phyloP scores from a whole-genome alignment of 345 rosid species.

The Rhizophora mangle region DNA sequence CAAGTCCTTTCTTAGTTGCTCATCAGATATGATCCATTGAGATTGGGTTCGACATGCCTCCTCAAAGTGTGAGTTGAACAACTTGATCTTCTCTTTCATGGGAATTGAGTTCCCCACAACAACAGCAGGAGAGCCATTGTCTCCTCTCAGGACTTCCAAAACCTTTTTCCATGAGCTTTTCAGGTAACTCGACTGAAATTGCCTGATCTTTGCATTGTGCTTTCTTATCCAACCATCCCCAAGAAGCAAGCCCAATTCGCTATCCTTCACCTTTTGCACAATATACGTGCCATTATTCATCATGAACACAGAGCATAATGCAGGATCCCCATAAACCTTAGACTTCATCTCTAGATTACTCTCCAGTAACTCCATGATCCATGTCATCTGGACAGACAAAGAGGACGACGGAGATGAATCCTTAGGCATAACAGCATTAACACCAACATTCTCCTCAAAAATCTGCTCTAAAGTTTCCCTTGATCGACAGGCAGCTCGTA shows the following conservation, averaged over 20 bases:
- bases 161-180: constrained; percentile 75
- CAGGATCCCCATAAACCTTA: constrained; percentile 65
- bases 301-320: constrained; percentile 62
- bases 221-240: constrained; percentile 88
- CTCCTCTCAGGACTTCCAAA: constrained; percentile 52
- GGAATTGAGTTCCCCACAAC: constrained; percentile 32
- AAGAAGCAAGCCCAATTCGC: constrained; percentile 60
- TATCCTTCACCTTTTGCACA: constrained; percentile 75
- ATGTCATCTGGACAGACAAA: constrained; percentile 63
- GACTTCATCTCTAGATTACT: constrained; percentile 84
- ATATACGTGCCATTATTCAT: constrained; percentile 87
- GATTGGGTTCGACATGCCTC: constrained; percentile 54
- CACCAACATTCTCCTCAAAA: constrained; percentile 50
- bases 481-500: constrained; percentile 78
- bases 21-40: constrained; percentile 57
- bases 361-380: constrained; percentile 94
- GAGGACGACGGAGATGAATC: constrained; percentile 44
- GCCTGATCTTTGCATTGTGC: constrained; percentile 68
- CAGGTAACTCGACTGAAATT: constrained; percentile 51
- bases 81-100: constrained; percentile 60
- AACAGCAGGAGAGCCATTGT: constrained; percentile 30
- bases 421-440: constrained; percentile 36
- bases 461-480: constrained; percentile 71
- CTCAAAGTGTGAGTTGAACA: constrained; percentile 50
- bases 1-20: constrained; percentile 64